Base-by-base conservation (phyloP, 2,329 filamentous ascomycete genomes). In the Claviceps citrina region DNA sequence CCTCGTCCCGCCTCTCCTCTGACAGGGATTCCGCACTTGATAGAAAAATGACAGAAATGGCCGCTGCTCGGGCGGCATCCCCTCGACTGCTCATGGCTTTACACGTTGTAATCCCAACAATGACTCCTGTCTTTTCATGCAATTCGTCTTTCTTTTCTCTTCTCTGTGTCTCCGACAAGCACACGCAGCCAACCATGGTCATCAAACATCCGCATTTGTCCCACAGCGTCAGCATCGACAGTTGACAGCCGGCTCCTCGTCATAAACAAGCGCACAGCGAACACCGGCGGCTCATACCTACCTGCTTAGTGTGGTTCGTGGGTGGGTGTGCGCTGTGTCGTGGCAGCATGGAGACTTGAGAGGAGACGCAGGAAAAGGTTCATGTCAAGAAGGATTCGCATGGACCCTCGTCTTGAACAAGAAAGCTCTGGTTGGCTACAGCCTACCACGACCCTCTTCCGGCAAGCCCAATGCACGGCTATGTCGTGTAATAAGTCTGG, bases 381-480 rank as follows among this genome's bases (percentile, higher is more conserved):
- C 25, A 31, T 15, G 26, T 28, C 28, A 15, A 36, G 36, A 32
- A 25, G 9, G 31, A 5, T 26, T 24, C 22, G 31, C 26, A 24
- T 36, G 15, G 35, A 39, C 31, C 31, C 31, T 30, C 18, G 25
- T 12, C 25, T 27, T 32, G 24, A 15, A 32, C 20, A 35, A 34
- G 18, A 31, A 36, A 35, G 32, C 15, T 40, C 55, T 54, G 49
- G 49, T 49, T 56, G 48, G 46, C 44, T 47, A 47, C 45, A 49
- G 45, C 45, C 44, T 47, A 47, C 45, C 49, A 46, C 45, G 50
- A 44, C 44, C 31, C 48, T 45, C 45, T 51, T 44, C 31, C 51
- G 51, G 47, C 49, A 47, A 46, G 49, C 53, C 53, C 57, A 56
- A 59, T 57, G 56, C 56, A 56, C 45, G 47, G 44, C 46, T 50